phyloP scores from a whole-genome alignment of 2,329 filamentous ascomycete species.

The Chrysoporthe deuterocubensis region DNA sequence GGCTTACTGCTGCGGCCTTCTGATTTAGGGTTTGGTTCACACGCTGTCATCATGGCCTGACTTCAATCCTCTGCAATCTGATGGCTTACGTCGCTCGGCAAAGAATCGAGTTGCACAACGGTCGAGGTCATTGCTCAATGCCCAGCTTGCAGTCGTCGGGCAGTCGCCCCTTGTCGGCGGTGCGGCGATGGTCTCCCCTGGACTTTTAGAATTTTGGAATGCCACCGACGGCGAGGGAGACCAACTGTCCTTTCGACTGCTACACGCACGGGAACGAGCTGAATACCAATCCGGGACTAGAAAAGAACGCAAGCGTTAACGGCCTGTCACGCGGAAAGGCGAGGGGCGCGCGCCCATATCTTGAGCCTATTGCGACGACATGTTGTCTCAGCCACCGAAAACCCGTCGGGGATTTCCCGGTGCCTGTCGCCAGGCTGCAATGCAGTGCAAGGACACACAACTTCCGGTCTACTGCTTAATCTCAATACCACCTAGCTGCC shows the following conservation, averaged over 20 bases:
- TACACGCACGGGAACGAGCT: slow-evolving; percentile 8
- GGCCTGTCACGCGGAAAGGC: slow-evolving; percentile 9
- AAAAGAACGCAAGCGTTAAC: slow-evolving; percentile 4
- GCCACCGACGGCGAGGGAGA: not conserved
- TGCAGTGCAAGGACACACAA: not conserved
- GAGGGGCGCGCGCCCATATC: slow-evolving; percentile 9
- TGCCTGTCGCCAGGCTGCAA: not conserved
- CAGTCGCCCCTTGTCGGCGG: not conserved
- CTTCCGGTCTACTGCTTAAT: not conserved
- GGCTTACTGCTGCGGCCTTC: not conserved
- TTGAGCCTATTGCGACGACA: slow-evolving; percentile 25
- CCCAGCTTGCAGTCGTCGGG: not conserved
- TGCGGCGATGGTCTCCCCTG: not conserved
- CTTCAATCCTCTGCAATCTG: slow-evolving; percentile 8
- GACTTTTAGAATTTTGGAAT: not conserved
- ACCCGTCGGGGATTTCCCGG: not conserved
- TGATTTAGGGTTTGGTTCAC: not conserved
- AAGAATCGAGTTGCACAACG: not conserved
- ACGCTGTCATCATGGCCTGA: slow-evolving; percentile 23
- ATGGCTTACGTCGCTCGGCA: slow-evolving; percentile 1
- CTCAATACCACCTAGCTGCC: not conserved
- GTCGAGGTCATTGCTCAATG: not conserved
- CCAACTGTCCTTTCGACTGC: not conserved
- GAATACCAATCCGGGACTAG: slow-evolving; percentile 16
- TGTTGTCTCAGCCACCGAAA: slow-evolving; percentile 27